phyloP scores from a whole-genome alignment of 2,329 filamentous ascomycete genomes.

The Didymella exigua region DNA sequence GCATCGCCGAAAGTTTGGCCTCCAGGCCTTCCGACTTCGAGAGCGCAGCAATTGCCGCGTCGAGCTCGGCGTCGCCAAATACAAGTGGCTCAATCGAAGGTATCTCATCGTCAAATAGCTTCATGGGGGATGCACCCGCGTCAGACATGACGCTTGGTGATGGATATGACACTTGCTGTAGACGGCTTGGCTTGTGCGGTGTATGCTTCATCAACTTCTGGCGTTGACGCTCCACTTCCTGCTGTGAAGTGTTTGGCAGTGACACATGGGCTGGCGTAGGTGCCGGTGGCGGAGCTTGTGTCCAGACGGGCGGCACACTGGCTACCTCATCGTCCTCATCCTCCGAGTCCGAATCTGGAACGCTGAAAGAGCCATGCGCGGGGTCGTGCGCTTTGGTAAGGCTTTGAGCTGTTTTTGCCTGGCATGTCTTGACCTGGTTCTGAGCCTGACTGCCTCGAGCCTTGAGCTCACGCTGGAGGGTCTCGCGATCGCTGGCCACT shows the following conservation, averaged over 20 bases:
- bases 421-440: constrained; percentile 24
- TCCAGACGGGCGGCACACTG: constrained; percentile 37
- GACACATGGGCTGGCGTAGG: constrained; percentile 44
- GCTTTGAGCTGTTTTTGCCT: constrained; percentile 25
- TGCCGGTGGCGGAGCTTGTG: constrained; percentile 44
- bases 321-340: constrained; percentile 40
- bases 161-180: constrained; percentile 41
- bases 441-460: not conserved
- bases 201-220: constrained; percentile 42
- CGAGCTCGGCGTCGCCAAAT: constrained; percentile 25
- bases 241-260: constrained; percentile 19
- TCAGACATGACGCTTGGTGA: constrained; percentile 40
- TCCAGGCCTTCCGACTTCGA: constrained; percentile 16
- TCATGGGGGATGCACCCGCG: constrained; percentile 31
- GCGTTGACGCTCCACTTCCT: constrained; percentile 38
- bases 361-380: constrained; percentile 19
- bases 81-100: constrained; percentile 27
- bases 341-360: constrained; percentile 21
- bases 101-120: constrained; percentile 21
- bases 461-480: constrained; percentile 16
- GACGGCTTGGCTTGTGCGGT: constrained; percentile 42
- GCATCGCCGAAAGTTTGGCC: constrained; percentile 17
- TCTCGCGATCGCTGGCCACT: constrained; percentile 23
- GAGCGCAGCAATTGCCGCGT: constrained; percentile 18
- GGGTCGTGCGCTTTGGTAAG: constrained; percentile 15